These are phyloP conservation scores for Chamaenerion angustifolium DNA, from an alignment of 345 rosid genomes.

Conservation along the genomic window DNA sequence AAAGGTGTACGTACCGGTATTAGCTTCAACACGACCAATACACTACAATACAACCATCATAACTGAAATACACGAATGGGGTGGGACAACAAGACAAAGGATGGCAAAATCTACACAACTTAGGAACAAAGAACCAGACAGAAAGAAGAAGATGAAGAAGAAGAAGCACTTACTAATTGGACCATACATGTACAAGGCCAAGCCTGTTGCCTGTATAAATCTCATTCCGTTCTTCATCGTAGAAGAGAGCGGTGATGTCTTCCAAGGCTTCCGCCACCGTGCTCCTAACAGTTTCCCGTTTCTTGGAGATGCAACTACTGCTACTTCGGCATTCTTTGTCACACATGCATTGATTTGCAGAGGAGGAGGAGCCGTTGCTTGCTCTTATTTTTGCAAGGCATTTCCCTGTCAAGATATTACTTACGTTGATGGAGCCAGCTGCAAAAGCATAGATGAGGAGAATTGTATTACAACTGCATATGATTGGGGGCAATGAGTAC, in stretches of 20 bases:
- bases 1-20: too few relatives aligned
- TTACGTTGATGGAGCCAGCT: slow-evolving; percentile 63
- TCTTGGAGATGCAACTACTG: slow-evolving; percentile 14
- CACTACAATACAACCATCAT: not conserved
- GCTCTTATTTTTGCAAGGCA: slow-evolving; percentile 54
- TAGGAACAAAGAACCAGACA: not conserved
- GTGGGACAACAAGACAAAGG: not conserved
- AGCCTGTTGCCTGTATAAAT: slow-evolving; percentile 59
- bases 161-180: slow-evolving; percentile 25
- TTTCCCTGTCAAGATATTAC: slow-evolving; percentile 55
- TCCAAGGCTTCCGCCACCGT: slow-evolving; percentile 56
- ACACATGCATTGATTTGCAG: slow-evolving; percentile 9
- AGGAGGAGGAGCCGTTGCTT: slow-evolving; percentile 26
- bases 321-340: slow-evolving; percentile 15
- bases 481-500: not conserved
- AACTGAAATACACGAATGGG: not conserved
- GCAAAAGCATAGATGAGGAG: slow-evolving; percentile 10
- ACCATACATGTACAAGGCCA: slow-evolving; percentile 70
- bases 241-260: slow-evolving; percentile 68
- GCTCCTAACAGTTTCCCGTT: slow-evolving; percentile 21
- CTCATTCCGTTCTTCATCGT: slow-evolving; percentile 66
- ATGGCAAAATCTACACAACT: not conserved
- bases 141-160: too few relatives aligned
- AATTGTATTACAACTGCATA: not conserved
- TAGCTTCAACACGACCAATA: too few relatives aligned